Evolutionary conservation across 225 moss, liverwort and hornwort genomes (phyloP).

Genomic region (Neckera pumila): DNA sequence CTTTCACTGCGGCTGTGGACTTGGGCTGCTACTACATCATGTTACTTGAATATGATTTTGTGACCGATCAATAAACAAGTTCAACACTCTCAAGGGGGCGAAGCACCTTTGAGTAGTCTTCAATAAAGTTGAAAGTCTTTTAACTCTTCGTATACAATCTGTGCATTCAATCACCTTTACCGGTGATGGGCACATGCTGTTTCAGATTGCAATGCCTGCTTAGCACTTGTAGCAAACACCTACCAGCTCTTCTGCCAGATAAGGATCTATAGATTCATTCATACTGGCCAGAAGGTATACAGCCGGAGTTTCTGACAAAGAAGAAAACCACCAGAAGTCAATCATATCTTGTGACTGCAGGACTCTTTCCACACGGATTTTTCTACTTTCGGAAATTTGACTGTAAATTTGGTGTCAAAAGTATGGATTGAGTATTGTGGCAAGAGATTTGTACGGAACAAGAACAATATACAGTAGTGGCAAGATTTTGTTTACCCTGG

Average conservation of each 20-base stretch:
- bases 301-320: background rate
- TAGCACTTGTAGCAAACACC: background rate
- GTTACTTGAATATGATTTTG: background rate
- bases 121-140: background rate
- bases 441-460: background rate
- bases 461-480: background rate
- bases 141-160: background rate
- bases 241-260: background rate
- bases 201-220: background rate
- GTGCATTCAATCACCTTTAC: background rate
- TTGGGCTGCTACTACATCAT: background rate
- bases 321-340: background rate
- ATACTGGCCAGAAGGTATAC: background rate
- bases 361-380: background rate
- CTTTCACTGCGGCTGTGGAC: background rate
- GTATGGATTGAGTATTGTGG: background rate
- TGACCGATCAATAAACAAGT: background rate
- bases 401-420: background rate
- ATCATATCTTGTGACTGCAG: background rate
- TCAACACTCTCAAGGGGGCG: background rate
- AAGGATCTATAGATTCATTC: background rate
- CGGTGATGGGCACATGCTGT: background rate
- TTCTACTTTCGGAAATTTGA: background rate
- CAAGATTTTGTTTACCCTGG: too few species aligned
- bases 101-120: background rate